Conservation (phyloP, 2,329 filamentous ascomycete species). For the Parafenestella ontariensis region DNA sequence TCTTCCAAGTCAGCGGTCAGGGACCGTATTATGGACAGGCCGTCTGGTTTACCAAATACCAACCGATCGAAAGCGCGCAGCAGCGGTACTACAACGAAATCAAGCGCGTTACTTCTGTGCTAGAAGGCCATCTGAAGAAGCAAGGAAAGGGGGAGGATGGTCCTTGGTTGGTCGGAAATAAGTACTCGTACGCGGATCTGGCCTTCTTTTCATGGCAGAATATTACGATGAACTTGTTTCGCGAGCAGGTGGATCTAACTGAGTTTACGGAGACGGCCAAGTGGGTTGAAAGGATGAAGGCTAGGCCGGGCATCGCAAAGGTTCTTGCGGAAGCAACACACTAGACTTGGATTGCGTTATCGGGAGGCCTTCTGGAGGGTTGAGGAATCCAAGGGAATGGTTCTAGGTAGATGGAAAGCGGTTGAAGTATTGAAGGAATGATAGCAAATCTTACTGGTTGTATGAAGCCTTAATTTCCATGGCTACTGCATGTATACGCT, state of each 20-base stretch:
- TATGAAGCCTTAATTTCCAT: too few species aligned
- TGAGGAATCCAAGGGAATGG: not conserved
- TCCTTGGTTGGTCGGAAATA: conserved; percentile 40
- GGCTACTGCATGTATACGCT: too few species aligned
- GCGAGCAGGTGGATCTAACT: conserved; percentile 14
- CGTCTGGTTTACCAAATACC: conserved; percentile 48
- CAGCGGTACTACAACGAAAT: conserved; percentile 58
- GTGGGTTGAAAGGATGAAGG: conserved; percentile 26
- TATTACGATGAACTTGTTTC: not conserved
- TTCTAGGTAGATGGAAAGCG: too few species aligned
- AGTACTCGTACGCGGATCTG: conserved; percentile 36
- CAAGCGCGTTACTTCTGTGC: conserved; percentile 54
- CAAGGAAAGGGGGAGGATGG: conserved; percentile 28
- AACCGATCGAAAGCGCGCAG: conserved; percentile 54
- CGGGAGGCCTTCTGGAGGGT: not conserved
- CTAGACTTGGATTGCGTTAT: not conserved
- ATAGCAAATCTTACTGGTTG: too few species aligned
- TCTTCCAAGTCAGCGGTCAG: conserved; percentile 55
- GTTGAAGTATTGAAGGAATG: too few species aligned
- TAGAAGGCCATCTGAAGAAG: conserved; percentile 52
- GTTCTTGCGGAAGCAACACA: not conserved
- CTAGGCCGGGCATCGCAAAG: not conserved
- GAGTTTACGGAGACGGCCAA: conserved; percentile 21
- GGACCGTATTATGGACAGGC: conserved; percentile 55
- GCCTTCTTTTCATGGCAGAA: conserved; percentile 35